These are phyloP conservation scores for Lanmaoa rubissima DNA, from an alignment of 768 basidiomycete species.

Conservation along the genomic window DNA sequence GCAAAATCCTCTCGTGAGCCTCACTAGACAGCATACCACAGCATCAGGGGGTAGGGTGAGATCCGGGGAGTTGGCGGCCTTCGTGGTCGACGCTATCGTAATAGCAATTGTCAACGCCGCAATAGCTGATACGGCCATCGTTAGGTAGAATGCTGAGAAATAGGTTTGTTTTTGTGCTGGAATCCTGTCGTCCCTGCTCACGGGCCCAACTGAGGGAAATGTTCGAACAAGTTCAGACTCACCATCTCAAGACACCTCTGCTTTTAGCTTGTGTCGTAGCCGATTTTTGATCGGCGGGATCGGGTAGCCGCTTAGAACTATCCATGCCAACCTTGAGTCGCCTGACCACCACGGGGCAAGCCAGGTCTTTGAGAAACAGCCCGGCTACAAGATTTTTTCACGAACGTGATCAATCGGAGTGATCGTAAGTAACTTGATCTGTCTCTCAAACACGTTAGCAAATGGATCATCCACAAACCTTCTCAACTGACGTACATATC, in stretches of 20 bases:
- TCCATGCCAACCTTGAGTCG: background rate
- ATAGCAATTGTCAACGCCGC: background rate
- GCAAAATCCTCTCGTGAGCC: background rate
- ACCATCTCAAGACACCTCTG: background rate
- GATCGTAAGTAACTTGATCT: background rate
- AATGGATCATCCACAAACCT: background rate
- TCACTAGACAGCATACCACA: constrained; percentile 14
- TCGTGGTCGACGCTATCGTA: background rate
- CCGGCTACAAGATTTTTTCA: background rate
- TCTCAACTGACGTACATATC: background rate
- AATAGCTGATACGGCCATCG: constrained; percentile 4
- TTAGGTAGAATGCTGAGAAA: background rate
- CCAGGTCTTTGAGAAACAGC: background rate
- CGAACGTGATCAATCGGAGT: background rate
- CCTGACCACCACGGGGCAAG: background rate
- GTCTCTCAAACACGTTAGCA: background rate
- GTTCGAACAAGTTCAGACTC: background rate
- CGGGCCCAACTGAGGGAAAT: background rate
- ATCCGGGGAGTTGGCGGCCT: background rate
- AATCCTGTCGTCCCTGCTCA: too few relatives aligned
- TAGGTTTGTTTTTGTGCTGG: background rate
- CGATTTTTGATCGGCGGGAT: background rate
- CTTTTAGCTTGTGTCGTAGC: background rate
- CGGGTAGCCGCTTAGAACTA: background rate
- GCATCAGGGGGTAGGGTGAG: constrained; percentile 16